Base-by-base conservation (phyloP, 1,139 yeast genomes). In the Candida sanyaensis region DNA sequence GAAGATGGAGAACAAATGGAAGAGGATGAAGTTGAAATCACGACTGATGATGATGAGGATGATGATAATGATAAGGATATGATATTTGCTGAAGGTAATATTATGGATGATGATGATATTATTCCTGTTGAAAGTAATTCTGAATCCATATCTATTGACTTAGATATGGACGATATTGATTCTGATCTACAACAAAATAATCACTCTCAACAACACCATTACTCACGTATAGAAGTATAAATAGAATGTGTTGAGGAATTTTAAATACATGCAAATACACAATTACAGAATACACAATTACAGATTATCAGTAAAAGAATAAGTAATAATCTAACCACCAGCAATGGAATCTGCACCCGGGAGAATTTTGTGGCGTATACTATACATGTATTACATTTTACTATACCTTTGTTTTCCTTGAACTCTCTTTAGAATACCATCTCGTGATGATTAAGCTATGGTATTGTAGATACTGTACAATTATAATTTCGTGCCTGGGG, bases 1-100 rank as follows among this genome's bases (percentile, higher is more conserved):
- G 50, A 44, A 23, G 44, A 38, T 27, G 49, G 42, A 3, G 49
- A 55, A 27, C 45, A 43, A 6, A 60, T 54, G 26, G 57, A 44
- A 29, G 48, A 42, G n/a, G 48, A 37, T 13, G 47, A 40, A 13
- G 47, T 32, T 11, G 52, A 43, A 13, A 52, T 50, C 27, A 58
- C 47, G 6, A 48, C 53, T 32, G 52, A 37, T 13, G 49, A 39
- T 5, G 45, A 37, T n/a, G n/a, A n/a, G n/a, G n/a, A n/a, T n/a
- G 33, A 24, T 23, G 36, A 31, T 5, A 42, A 26, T 6, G 50
- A 48, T 5, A 42, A 44, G 28, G 43, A 45, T 10, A 43, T 36
- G 27, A 39, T 42, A 21, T 41, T 37, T 42, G 47, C 42, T 23
- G 47, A 47, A 8, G 37, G 29, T 41, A 34, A 37, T 39, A 33